Evolutionary conservation across 495 filamentous ascomycete genomes (phyloP), one percentile per base, ranked within the genome.

Genomic region (Aspergillus avenaceus): DNA sequence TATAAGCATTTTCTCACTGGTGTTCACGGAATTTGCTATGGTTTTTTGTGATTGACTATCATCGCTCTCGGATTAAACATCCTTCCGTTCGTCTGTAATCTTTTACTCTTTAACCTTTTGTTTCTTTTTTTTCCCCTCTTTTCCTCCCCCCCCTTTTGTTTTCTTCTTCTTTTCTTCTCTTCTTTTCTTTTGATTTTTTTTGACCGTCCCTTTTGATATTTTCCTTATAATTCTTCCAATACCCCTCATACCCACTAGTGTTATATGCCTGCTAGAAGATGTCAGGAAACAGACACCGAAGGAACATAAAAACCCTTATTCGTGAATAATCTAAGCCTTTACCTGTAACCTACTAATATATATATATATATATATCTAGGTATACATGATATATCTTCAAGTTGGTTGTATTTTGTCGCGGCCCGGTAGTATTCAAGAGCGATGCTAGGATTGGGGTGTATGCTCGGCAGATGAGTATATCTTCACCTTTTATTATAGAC

Each of bases 1-100:
- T 23, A 36, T 52, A 14, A 19, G 13, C 29, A 34, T 37, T 41
- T 45, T 37, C 32, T 18, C 18, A 36, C 16, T 31, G 41, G 41
- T 41, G 42, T 45, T 52, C 16, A 26, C 34, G 42, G 42, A 27
- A 40, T 44, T 38, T 52, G 26, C 37, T 47, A 18, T 14, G 9
- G 46, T 50, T 27, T 23, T 44, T 43, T 49, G 23, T 28, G 37
- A 40, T 57, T 47, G n/a, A n/a, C n/a, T n/a, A n/a, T n/a, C n/a
- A n/a, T n/a, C n/a, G n/a, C n/a, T n/a, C n/a, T n/a, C n/a, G n/a
- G n/a, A n/a, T n/a, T n/a, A n/a, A n/a, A n/a, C n/a, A n/a, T n/a
- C n/a, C n/a, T n/a, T n/a, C n/a, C n/a, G n/a, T n/a, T n/a, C n/a
- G n/a, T n/a, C n/a, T n/a, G n/a, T n/a, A n/a, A n/a, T n/a, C n/a